Base-by-base conservation (phyloP, 352 stramenopile species). In the Pythium guiyangense region DNA sequence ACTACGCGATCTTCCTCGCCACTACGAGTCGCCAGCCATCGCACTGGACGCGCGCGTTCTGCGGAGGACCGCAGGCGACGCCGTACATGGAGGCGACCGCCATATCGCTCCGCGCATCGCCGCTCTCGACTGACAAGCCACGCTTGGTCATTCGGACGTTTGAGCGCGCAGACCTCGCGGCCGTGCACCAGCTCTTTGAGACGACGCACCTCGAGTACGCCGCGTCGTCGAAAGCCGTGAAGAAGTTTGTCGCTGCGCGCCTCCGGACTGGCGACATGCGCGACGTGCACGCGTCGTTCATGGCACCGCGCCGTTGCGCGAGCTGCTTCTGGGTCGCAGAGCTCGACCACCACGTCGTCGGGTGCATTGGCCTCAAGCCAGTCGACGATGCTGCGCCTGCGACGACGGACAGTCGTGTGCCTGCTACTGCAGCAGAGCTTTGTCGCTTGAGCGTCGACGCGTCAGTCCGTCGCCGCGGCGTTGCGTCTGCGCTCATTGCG, bases 251-350 rank as follows among this genome's bases (percentile, higher is more conserved):
- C 26, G 70, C 71, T 10, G 84, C 84, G 22, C 74, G 73, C 9
- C 66, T 89, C 14, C 60, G 67, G 34, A 49, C 67, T 9, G 77
- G 76, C 14, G 79, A 92, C 52, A 72, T 92, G 59, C 66, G 71
- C 12, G 68, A 92, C 37, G 57, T 92, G 14, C 25, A 71, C 0
- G 49, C 59, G 17, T 62, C 66, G 10, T 92, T 88, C 57, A 54
- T 83, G 40, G 8, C 22, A 2, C 47, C 40, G 1, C 60, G 26
- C 1, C 59, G 58, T 12, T 3, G 14, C 11, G 59, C 12, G 11
- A 73, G 66, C 51, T 63, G 72, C n/a, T 92, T 90, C 49, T 92
- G 79, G 81, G 69, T 90, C 17, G 73, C 79, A 10, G 74, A 83
- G 54, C 14, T 68, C 14, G 57, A 49, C 15, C 53, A 39, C 18